Base-by-base conservation (phyloP, 225 moss, liverwort and hornwort species). In the Marchantia polymorpha region DNA sequence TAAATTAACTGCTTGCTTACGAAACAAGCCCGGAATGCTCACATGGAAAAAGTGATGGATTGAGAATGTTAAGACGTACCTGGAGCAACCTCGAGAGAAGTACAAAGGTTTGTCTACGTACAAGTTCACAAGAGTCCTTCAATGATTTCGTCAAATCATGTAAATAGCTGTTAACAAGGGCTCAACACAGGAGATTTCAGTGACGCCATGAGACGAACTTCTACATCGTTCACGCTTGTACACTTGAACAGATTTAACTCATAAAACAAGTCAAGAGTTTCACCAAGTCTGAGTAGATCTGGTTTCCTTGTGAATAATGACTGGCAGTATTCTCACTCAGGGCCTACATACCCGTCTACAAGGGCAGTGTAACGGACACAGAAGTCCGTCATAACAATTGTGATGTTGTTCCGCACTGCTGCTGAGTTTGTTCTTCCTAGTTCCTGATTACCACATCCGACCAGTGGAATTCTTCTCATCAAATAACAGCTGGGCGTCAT, bases 331-430 rank as follows among this genome's bases (percentile, higher is more conserved):
- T 17, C 12, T 71, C 48, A 27, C 10, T 19, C 17, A 47, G 56
- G 48, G 25, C 26, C n/a, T 10, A 78, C 85, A 64, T 81, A 90
- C 90, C 87, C 90, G 69, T 90, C 90, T 73, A 83, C 84, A 17
- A 90, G 86, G 46, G 90, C 86, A 48, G 90, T 88, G 79, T 90
- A 88, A 5, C 90, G 90, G 75, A 90, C 88, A 82, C 86, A 90
- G 48, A 90, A 90, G 79, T 90, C 90, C 55, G 84, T 83, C 86
- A 90, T 88, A 67, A 84, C 77, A 49, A 88, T 79, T 86, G 85
- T 84, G 29, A 83, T 83, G 72, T 90, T 90, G 84, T 90, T 90
- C 51, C 90, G 90, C 64, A 90, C 84, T 26, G 90, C 87, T 63
- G 90, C 88, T 69, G 80, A 86, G 53, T 85, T 76, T 69, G 86